Percentiles rank a stretch among this genome's conserved stretches.
Evolutionary conservation across 345 rosid species (phyloP).

Genomic region (Conringia planisiliqua): DNA sequence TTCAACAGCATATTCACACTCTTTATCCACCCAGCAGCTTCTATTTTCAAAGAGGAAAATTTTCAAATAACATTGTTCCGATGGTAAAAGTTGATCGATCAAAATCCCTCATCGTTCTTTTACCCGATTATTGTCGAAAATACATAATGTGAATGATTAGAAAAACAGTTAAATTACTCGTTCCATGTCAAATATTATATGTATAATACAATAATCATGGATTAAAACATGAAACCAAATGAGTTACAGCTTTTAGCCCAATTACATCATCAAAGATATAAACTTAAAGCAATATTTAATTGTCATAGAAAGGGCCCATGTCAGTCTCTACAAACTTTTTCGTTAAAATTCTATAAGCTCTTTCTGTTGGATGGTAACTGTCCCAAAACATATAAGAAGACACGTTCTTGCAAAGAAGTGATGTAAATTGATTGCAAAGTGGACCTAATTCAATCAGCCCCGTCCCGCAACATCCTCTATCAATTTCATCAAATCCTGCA

Average conservation of each 20-base stretch:
- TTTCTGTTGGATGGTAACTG: slow-evolving; percentile 62
- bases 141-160: not conserved
- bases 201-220: not conserved
- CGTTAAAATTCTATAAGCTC: slow-evolving; percentile 36
- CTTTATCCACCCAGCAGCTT: not conserved
- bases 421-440: slow-evolving; percentile 38
- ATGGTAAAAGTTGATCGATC: not conserved
- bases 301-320: slow-evolving; percentile 25
- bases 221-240: not conserved
- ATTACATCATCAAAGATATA: not conserved
- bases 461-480: slow-evolving; percentile 61
- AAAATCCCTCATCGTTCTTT: too few relatives aligned
- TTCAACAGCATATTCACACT: not conserved
- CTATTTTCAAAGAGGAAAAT: not conserved
- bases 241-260: not conserved
- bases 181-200: not conserved
- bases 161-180: not conserved
- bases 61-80: not conserved
- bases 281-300: not conserved
- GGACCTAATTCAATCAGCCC: slow-evolving; percentile 51
- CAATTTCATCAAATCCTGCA: slow-evolving; percentile 49
- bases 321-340: slow-evolving; percentile 27
- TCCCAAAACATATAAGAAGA: slow-evolving; percentile 63
- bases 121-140: not conserved
- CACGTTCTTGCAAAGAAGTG: slow-evolving; percentile 38